These are phyloP conservation scores for Diplosphaera chodatii DNA, from an alignment of 139 green algal species.

Conservation along the genomic window DNA sequence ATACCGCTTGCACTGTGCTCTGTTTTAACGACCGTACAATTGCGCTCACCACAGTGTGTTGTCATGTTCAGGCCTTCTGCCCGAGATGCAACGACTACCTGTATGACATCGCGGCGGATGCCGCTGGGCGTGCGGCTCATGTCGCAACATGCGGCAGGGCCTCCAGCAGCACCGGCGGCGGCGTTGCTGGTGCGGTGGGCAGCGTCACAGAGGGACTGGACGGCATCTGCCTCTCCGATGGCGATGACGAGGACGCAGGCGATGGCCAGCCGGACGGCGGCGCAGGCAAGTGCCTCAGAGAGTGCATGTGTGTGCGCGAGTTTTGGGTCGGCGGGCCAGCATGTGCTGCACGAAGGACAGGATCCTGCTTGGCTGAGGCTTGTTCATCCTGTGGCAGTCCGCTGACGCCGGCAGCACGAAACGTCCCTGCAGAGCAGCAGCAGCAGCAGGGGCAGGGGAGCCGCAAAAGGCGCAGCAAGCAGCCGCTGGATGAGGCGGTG, in stretches of 20 bases:
- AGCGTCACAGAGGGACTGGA: not conserved
- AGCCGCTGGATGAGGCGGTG: not conserved
- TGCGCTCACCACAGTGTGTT: no score
- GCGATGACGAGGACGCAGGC: not conserved
- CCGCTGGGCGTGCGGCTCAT: not conserved
- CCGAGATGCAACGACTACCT: not conserved
- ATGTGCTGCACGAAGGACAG: no score
- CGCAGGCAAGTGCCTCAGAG: no score
- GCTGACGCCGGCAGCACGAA: not conserved
- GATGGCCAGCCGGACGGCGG: no score
- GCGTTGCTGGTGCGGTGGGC: not conserved
- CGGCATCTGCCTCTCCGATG: not conserved
- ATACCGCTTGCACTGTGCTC: no score
- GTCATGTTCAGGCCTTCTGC: not conserved
- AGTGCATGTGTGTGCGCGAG: not conserved
- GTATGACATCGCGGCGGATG: not conserved
- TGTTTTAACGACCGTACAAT: no score
- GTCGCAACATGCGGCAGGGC: not conserved
- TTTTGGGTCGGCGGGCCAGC: no score
- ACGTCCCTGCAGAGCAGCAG: no score
- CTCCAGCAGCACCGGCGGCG: not conserved
- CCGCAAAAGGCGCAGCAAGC: not conserved
- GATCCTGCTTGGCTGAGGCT: no score
- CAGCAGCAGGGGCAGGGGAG: not conserved
- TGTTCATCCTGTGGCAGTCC: no score